Evolutionary conservation across 2,329 filamentous ascomycete species (phyloP).

Genomic region (Cryphonectria nitschkei): DNA sequence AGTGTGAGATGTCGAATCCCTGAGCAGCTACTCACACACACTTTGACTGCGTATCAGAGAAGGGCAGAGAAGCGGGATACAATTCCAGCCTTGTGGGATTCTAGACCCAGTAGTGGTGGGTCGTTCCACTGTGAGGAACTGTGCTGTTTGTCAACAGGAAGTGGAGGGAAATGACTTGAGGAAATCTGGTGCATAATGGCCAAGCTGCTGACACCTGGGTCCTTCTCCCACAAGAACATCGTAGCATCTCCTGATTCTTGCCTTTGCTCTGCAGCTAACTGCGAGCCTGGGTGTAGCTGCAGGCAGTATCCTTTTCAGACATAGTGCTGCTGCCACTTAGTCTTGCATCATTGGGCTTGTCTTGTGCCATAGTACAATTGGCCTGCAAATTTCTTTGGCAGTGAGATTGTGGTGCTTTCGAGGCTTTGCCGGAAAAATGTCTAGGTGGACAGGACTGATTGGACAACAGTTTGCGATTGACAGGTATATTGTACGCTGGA

Average conservation of each 20-base stretch:
- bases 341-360: not conserved
- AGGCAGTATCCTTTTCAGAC: not conserved
- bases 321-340: not conserved
- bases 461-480: constrained; percentile 3
- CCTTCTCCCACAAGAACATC: not conserved
- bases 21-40: not conserved
- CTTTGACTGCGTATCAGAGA: not conserved
- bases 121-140: not conserved
- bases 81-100: constrained; percentile 4
- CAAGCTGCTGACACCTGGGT: not conserved
- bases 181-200: not conserved
- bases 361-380: not conserved
- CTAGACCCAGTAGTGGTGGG: not conserved
- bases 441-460: not conserved
- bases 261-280: not conserved
- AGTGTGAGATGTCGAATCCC: not conserved
- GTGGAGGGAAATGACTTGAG: not conserved
- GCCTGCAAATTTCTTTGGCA: not conserved
- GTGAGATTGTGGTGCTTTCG: not conserved
- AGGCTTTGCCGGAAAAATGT: not conserved
- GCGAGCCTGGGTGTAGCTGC: not conserved
- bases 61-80: not conserved
- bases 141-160: not conserved
- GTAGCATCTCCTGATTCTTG: not conserved
- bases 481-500: not conserved